A percentile compares a stretch with the other conserved stretches of the same genome.
phyloP scores from a whole-genome alignment of 2,329 filamentous ascomycete species.

The Parafenestella ontariensis region DNA sequence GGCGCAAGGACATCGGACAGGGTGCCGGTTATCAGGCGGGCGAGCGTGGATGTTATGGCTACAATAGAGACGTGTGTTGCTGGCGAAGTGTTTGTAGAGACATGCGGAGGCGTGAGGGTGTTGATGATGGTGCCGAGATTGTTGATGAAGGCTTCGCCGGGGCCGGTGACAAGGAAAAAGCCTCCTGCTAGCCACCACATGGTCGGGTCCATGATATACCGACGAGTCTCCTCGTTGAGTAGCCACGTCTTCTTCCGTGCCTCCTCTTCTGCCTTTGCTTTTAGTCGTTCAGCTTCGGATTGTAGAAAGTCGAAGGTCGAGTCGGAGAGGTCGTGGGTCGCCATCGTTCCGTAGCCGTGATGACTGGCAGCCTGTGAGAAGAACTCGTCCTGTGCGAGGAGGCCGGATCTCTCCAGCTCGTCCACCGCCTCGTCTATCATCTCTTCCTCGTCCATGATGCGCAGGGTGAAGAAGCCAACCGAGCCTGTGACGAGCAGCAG shows the following conservation, averaged over 20 bases:
- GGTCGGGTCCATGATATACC: constrained; percentile 84
- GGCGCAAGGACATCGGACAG: constrained; percentile 87
- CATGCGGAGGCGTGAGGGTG: constrained; percentile 74
- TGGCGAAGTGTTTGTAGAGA: constrained; percentile 65
- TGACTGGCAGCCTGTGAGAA: constrained; percentile 66
- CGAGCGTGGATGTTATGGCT: constrained; percentile 86
- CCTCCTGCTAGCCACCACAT: constrained; percentile 95
- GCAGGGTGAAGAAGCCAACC: constrained; percentile 75
- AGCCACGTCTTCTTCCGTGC: constrained; percentile 85
- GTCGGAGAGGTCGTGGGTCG: constrained; percentile 55
- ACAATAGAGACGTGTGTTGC: constrained; percentile 94
- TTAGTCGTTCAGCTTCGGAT: constrained; percentile 55
- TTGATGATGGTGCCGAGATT: constrained; percentile 94
- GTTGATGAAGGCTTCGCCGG: constrained; percentile 98
- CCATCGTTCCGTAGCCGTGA: constrained; percentile 69
- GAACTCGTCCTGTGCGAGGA: constrained; percentile 77
- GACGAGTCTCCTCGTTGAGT: constrained; percentile 86
- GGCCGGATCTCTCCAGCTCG: constrained; percentile 85
- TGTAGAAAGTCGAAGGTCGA: constrained; percentile 56
- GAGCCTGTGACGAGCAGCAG: constrained; percentile 75
- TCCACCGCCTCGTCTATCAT: constrained; percentile 91
- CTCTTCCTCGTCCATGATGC: constrained; percentile 82
- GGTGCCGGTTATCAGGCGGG: constrained; percentile 86
- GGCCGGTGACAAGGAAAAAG: constrained; percentile 92
- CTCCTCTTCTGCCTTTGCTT: constrained; percentile 59